Conservation (phyloP, 257 asterid species). For the Knoxia roxburghii region DNA sequence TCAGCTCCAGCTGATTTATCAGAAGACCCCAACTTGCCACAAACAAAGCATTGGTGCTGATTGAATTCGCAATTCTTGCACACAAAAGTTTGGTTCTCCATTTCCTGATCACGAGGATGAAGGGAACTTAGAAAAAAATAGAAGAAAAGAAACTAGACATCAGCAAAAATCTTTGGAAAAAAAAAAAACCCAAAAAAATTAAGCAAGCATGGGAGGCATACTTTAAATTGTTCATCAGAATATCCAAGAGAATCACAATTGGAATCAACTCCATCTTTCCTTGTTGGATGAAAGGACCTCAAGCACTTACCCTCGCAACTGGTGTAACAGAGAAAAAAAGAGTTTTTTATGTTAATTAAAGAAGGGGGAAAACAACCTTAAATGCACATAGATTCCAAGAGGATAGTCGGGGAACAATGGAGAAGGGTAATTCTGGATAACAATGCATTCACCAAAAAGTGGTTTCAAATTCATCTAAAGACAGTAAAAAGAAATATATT, state of each 20-base stretch:
- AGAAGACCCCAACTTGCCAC: constrained; percentile 85
- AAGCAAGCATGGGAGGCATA: constrained; percentile 22
- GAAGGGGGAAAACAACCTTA: not conserved
- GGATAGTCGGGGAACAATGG: not conserved
- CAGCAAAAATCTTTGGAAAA: not conserved
- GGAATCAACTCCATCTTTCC: constrained; percentile 53
- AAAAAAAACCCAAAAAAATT: not conserved
- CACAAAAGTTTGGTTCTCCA: constrained; percentile 31
- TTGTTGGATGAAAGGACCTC: constrained; percentile 83
- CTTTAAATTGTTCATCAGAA: constrained; percentile 45
- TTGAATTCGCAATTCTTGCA: constrained; percentile 74
- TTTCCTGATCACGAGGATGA: not conserved
- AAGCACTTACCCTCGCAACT: constrained; percentile 91
- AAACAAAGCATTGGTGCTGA: constrained; percentile 75
- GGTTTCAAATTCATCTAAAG: not conserved
- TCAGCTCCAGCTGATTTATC: constrained; percentile 71
- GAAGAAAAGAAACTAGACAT: not conserved
- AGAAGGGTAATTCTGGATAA: not conserved
- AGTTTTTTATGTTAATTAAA: not conserved
- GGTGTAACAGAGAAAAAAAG: constrained; percentile 12
- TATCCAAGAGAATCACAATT: constrained; percentile 58
- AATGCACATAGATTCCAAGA: not conserved
- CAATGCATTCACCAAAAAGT: not conserved
- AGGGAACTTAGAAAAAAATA: not conserved
- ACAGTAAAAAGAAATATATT: not conserved